Percentiles rank a stretch among this genome's conserved stretches.
phyloP scores from a whole-genome alignment of 345 rosid genomes.

The Camelina hispida region DNA sequence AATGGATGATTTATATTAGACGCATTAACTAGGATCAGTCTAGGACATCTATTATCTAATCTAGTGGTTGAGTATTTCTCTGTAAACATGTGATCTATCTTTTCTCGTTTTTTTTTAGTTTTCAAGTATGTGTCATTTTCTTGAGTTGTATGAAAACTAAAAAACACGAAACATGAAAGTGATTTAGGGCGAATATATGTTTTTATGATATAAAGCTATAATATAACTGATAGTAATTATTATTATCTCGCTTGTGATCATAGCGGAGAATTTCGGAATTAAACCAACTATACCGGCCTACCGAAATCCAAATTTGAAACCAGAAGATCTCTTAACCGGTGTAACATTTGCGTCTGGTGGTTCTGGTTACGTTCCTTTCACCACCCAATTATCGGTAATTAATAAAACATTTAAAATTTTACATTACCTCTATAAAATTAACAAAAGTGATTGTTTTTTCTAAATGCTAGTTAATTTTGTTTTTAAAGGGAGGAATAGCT shows the following conservation, averaged over 20 bases:
- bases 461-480: neutral
- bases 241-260: neutral
- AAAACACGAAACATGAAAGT: neutral
- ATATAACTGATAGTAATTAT: neutral
- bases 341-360: constrained; percentile 74
- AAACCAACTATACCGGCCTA: constrained; percentile 62
- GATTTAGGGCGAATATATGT: neutral
- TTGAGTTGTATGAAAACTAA: neutral
- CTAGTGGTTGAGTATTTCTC: constrained; percentile 17
- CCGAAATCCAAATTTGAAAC: constrained; percentile 52
- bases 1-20: neutral
- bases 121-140: constrained; percentile 19
- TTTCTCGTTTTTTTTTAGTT: neutral
- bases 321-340: constrained; percentile 64
- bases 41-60: constrained; percentile 17
- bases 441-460: neutral
- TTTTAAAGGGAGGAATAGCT: constrained; percentile 50
- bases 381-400: constrained; percentile 48
- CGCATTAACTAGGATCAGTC: neutral
- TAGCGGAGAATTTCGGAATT: constrained; percentile 56
- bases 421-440: neutral
- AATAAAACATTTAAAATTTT: neutral
- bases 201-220: neutral
- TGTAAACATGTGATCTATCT: neutral
- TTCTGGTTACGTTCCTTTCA: constrained; percentile 61